Evolutionary conservation across 495 filamentous ascomycete genomes (phyloP), one percentile per base, ranked within the genome.

Genomic region (Pyronema domesticum): DNA sequence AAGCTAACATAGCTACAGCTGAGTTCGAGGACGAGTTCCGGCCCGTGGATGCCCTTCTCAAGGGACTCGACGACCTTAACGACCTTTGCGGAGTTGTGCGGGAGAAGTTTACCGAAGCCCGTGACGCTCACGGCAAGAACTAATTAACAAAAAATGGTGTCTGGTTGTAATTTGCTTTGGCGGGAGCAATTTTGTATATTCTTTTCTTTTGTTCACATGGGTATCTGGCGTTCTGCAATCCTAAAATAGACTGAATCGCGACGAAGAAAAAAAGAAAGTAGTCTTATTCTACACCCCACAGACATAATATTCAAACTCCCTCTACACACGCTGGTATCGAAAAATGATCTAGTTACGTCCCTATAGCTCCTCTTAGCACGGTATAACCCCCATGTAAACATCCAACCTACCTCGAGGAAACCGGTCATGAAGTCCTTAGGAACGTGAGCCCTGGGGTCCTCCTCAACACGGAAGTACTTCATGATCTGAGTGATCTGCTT

Each of bases 401-500:
- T 14, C 23, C 23, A 34, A 57, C 69, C 55, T 74, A 81, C 83
- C 80, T 98, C 85, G 65, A 96, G 73, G 75, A 98, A 98, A 34
- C 87, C 86, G 57, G 76, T 74, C 70, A 98, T 87, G 71, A 98
- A 96, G 69, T 79, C 86, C 55, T 76, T 73, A 33, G 91, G 91
- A 69, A 94, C 70, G 60, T 76, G 77, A 55, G 83, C 82, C 57
- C 75, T 79, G 19, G 80, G 76, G 58, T 94, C 85, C 68, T 94
- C 88, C 69, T 94, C 86, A 67, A 80, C 73, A 62, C 86, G 78
- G 76, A 95, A 98, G 71, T 93, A 65, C 46, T 94, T 94, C 76
- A 98, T 85, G 60, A 98, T 78, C 67, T 98, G 91, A 46, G 85
- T 83, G 51, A 89, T 76, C 72, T 96, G 93, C 72, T 94, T 94